Evolutionary conservation across 2,329 filamentous ascomycete genomes (phyloP), one percentile per base, ranked within the genome.

Genomic region (Madurella fahalii): DNA sequence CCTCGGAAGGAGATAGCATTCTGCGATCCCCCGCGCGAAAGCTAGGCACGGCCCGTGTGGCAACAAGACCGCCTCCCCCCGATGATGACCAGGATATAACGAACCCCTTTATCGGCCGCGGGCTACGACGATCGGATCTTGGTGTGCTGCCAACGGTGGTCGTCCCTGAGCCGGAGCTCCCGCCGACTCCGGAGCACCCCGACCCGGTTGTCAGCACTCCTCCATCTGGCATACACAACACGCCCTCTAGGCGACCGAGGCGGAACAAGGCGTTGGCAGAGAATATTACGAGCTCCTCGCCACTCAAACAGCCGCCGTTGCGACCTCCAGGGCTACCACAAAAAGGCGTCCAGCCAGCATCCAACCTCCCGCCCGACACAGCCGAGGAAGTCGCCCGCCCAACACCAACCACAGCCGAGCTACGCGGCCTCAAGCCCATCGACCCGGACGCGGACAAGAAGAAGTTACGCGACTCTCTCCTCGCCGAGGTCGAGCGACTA

Each of bases 91-190:
- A 76, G 20, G 75, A 77, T 20, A 59, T 74, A 4, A 61, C 76
- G 17, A 71, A 74, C 32, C 75, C 73, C 0, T 75, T 78, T 32
- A 65, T 68, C 4, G 67, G 72, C 2, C 67, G 71, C 9, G 64
- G 63, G 1, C 53, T 74, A 20, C 69, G 68, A 8, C 71, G 73
- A 31, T 71, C 64, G 30, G 74, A 62, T 30, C 72, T 62, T n/a
- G 68, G 66, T 5, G 68, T 70, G 2, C 58, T 71, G 0, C 67
- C 69, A 1, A 54, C 61, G 7, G 58, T 66, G 2, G 68, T 68
- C 7, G 59, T 66, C n/a, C 75, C 76, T 15, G 83, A 88, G 61
- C 84, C 84, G 1, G 83, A 86, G 46, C 73, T 89, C 5, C 86
- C 85, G 2, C 81, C 81, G 0, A 81, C 81, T 0, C 77, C 78